A percentile compares a stretch with the other conserved stretches of the same genome.
These are phyloP conservation scores for Neofusicoccum kwambonambiense DNA, from an alignment of 2,329 filamentous ascomycete genomes.

Conservation along the genomic window DNA sequence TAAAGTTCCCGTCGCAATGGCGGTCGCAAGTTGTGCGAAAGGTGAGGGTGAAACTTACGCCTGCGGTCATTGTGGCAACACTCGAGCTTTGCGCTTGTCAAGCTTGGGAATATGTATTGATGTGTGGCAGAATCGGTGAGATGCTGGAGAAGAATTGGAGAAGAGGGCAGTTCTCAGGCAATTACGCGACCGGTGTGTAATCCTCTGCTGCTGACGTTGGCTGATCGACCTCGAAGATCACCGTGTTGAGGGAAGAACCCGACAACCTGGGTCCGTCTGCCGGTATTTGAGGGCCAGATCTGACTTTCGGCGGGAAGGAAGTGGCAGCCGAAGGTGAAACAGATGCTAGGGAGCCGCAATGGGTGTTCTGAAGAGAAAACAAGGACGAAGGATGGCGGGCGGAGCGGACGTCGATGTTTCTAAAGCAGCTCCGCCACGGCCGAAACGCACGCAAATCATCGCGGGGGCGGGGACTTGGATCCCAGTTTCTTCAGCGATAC, in stretches of 20 bases:
- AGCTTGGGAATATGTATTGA: not conserved
- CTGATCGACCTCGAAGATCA: not conserved
- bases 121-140: not conserved
- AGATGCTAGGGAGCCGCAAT: not conserved
- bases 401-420: not conserved
- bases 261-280: not conserved
- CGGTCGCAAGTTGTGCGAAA: not conserved
- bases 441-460: not conserved
- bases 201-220: slow-evolving; percentile 2
- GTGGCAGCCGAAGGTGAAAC: not conserved
- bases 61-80: not conserved
- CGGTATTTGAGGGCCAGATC: not conserved
- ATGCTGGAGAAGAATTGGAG: not conserved
- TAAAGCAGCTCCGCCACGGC: not conserved
- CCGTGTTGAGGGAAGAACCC: not conserved
- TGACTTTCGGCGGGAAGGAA: not conserved
- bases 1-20: not conserved
- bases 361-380: not conserved
- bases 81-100: not conserved
- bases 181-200: slow-evolving; percentile 7
- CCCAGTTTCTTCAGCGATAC: slow-evolving; percentile 7
- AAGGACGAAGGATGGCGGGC: not conserved
- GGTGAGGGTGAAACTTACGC: not conserved
- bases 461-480: not conserved
- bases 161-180: not conserved